phyloP scores from a whole-genome alignment of 164 flowering plant species.

The Liquidambar formosana region DNA sequence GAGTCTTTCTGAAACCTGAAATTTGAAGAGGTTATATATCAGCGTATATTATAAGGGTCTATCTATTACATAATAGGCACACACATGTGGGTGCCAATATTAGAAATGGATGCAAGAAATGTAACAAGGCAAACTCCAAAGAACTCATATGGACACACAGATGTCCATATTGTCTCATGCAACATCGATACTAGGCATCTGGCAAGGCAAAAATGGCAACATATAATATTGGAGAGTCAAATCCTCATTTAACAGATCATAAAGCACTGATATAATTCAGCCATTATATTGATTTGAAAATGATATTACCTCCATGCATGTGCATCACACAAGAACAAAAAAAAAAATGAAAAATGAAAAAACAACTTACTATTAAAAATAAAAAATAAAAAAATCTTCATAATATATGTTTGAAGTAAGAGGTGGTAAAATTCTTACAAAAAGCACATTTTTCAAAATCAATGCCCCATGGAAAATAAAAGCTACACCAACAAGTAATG shows the following conservation, averaged over 20 bases:
- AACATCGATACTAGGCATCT: background rate
- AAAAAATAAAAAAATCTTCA: background rate
- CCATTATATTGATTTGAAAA: too few relatives aligned
- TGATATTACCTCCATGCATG: background rate
- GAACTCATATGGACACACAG: background rate
- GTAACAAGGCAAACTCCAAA: background rate
- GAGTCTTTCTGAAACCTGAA: constrained; percentile 41
- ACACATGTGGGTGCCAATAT: background rate
- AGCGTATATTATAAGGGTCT: background rate
- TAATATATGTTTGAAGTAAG: background rate
- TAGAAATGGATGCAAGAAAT: background rate
- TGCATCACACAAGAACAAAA: background rate
- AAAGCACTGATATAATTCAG: background rate
- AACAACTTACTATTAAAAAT: background rate
- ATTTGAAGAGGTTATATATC: background rate
- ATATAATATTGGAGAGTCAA: background rate
- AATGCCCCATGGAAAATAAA: background rate
- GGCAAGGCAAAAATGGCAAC: too few relatives aligned
- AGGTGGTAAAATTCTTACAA: background rate
- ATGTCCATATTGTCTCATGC: background rate
- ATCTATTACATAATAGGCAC: background rate
- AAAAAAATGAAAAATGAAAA: background rate
- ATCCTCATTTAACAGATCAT: background rate
- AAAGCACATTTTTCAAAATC: background rate
- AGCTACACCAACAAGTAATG: background rate